Evolutionary conservation across 2,329 filamentous ascomycete genomes (phyloP), one percentile per base, ranked within the genome.

Genomic region (Epicoccum nigrum): DNA sequence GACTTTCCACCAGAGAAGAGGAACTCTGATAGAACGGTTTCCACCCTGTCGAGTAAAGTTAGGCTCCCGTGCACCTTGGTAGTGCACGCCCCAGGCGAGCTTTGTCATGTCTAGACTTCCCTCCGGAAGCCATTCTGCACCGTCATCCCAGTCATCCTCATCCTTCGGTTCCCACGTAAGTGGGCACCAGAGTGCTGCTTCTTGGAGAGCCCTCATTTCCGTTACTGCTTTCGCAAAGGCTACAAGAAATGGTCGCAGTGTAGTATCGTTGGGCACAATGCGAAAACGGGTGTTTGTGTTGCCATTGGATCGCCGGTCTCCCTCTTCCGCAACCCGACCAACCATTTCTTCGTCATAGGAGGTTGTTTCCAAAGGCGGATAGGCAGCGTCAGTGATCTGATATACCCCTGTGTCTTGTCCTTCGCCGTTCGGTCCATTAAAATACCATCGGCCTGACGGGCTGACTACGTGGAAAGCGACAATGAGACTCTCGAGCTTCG

Each of bases 391-490:
- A 12, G 35, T 44, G 33, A 52, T 21, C 4, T 51, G 21, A 6
- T 17, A 41, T 12, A 21, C 38, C 15, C 13, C 15, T 16, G 32
- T 37, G 7, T 45, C 33, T 28, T n/a, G 32, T 17, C 56, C 53
- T 47, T 59, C 56, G 11, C 58, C 56, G 2, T 37, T 23, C 11
- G 55, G 60, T 7, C 60, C 60, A 15, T 51, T 4, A 23, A 63
- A 60, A 33, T 62, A 65, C 55, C 55, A 62, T 11, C 3, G 2
- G 2, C 62, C 60, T 5, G 55, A 62, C 0, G 62, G 60, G 3
- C 12, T 37, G 2, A 20, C 37, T 2, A 47, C 44, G 43, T 58
- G 51, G 39, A 63, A 60, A 45, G 58, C 49, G 44, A 62, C 41
- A 11, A n/a, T 19, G 4, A 63, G 30, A 20, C 34, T 56, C 34